These are phyloP conservation scores for Populus euphratica DNA, from an alignment of 345 rosid genomes.

Conservation along the genomic window DNA sequence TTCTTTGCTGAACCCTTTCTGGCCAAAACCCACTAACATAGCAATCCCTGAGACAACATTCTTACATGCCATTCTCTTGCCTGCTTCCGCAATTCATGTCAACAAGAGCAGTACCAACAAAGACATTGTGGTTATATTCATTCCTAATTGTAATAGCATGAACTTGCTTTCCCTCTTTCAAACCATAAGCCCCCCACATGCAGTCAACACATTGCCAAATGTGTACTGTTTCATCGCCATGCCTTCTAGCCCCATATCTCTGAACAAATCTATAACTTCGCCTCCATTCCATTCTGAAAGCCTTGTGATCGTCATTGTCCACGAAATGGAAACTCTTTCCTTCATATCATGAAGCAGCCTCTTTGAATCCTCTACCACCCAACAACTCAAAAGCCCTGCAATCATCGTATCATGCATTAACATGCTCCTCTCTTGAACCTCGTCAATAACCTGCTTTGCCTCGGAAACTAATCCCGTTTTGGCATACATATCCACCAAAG, in stretches of 20 bases:
- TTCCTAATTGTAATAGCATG: slow-evolving; percentile 64
- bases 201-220: slow-evolving; percentile 77
- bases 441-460: slow-evolving; percentile 58
- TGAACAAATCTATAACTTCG: slow-evolving; percentile 58
- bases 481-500: slow-evolving; percentile 81
- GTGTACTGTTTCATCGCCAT: slow-evolving; percentile 75
- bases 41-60: slow-evolving; percentile 96
- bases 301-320: slow-evolving; percentile 89
- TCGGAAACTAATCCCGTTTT: slow-evolving; percentile 55
- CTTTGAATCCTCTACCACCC: slow-evolving; percentile 59
- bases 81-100: slow-evolving; percentile 88
- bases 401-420: slow-evolving; percentile 74
- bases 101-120: slow-evolving; percentile 84
- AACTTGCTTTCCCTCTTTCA: slow-evolving; percentile 65
- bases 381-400: slow-evolving; percentile 58
- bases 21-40: slow-evolving; percentile 89
- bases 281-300: slow-evolving; percentile 59
- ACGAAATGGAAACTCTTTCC: slow-evolving; percentile 73
- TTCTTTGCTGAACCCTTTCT: slow-evolving; percentile 71
- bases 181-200: slow-evolving; percentile 59
- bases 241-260: slow-evolving; percentile 64
- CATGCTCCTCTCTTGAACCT: slow-evolving; percentile 45
- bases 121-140: slow-evolving; percentile 50
- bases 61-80: slow-evolving; percentile 53
- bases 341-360: slow-evolving; percentile 51